Evolutionary conservation across 768 basidiomycete genomes (phyloP), one percentile per base, ranked within the genome.

Genomic region (Candolleomyces efflorescens): DNA sequence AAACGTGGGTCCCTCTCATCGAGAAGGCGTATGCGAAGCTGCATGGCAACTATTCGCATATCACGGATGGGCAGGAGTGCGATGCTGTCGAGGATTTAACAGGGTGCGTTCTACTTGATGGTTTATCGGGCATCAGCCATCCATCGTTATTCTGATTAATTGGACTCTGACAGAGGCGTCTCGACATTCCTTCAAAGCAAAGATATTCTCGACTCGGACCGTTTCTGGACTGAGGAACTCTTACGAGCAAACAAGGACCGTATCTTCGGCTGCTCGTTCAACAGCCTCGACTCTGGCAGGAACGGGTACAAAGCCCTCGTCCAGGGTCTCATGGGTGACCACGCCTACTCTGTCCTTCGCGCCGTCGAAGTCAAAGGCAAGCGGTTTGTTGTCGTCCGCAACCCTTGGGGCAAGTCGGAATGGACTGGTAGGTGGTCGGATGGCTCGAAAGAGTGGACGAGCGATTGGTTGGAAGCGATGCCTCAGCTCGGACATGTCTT

Each of bases 1-100:
- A 83, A 59, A 82, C 80, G 3, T 83, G 82, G 82, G 79, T 82
- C 0, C 78, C 82, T 2, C 66, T 83, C n/a, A 73, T 83, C n/a
- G 82, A 83, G 64, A 83, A 83, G 64, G 82, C 82, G 2, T 83
- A 76, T 58, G 82, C 82, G 2, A 83, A 83, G 66, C 61, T 82
- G 1, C 79, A 83, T 63, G 81, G 81, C 2, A 74, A 76, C 56
- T 78, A 76, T 56, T 65, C 69, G 3, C 67, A 73, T 41, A 58
- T 80, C 36, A 64, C 64, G 13, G 71, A 68, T 2, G 75, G 77
- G 1, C 67, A 67, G 47, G 69, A 75, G 18, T 73, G 69, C 39
- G 81, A 84, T 57, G 82, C 78, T 0, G 74, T 83, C 12, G 82
- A 84, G 63, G 82, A 84, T 66, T 65, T 85, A 54, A 83, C 82